A percentile compares a stretch with the other conserved stretches of the same genome.
These are phyloP conservation scores for Neurospora sp. DNA, from an alignment of 495 filamentous ascomycete genomes.

Conservation along the genomic window DNA sequence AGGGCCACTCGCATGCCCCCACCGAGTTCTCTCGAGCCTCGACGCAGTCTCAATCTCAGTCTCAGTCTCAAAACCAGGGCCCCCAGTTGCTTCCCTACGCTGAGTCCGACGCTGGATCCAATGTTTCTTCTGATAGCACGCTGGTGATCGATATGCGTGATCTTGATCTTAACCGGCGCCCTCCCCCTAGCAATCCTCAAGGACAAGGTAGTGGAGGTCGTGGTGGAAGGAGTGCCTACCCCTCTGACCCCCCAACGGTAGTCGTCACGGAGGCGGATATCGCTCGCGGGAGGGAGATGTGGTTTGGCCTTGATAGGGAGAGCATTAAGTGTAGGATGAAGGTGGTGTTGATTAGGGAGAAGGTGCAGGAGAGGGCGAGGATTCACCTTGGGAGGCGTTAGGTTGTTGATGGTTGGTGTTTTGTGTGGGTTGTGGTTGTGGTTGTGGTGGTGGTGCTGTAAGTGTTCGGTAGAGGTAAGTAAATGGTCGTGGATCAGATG, in stretches of 20 bases:
- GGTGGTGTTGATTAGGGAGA: not conserved
- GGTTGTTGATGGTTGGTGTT: not conserved
- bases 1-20: not conserved
- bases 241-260: not conserved
- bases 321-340: not conserved
- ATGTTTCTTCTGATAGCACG: not conserved
- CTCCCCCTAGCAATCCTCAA: not conserved
- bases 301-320: not conserved
- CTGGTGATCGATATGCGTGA: not conserved
- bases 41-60: not conserved
- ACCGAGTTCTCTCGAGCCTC: not conserved
- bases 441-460: not conserved
- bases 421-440: not conserved
- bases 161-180: not conserved
- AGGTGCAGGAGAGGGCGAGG: not conserved
- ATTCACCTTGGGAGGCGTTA: not conserved
- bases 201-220: not conserved
- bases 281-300: not conserved
- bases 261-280: not conserved
- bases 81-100: not conserved
- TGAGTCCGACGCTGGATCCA: not conserved
- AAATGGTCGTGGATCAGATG: not conserved
- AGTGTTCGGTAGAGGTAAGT: not conserved
- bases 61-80: not conserved
- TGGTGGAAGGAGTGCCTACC: not conserved